These are phyloP conservation scores for Alternaria arbusti DNA, from an alignment of 2,329 filamentous ascomycete genomes.

Conservation along the genomic window DNA sequence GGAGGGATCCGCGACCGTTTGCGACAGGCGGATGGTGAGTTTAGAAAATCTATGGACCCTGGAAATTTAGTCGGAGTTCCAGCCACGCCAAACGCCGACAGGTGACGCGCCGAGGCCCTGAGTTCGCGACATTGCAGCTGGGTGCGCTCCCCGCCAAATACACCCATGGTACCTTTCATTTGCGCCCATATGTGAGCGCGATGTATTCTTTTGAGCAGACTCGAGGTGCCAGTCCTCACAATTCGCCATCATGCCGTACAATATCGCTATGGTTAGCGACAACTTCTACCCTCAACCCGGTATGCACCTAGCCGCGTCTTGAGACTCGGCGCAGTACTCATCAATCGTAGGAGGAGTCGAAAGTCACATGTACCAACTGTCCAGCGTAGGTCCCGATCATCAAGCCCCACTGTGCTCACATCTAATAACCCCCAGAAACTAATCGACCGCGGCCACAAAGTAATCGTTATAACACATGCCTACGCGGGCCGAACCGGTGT, in stretches of 20 bases:
- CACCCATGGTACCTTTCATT: neutral
- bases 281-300: slow-evolving; percentile 98
- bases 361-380: slow-evolving; percentile 97
- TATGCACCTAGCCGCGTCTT: slow-evolving; percentile 31
- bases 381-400: slow-evolving; percentile 61
- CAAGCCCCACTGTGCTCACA: neutral
- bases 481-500: slow-evolving; percentile 91
- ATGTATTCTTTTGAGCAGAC: slow-evolving; percentile 24
- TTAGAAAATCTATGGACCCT: slow-evolving; percentile 24
- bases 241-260: slow-evolving; percentile 65
- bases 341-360: slow-evolving; percentile 75
- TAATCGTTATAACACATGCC: slow-evolving; percentile 95
- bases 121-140: neutral
- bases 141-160: neutral
- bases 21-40: slow-evolving; percentile 2
- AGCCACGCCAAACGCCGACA: slow-evolving; percentile 28
- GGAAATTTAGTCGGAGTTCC: slow-evolving; percentile 37
- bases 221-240: slow-evolving; percentile 30
- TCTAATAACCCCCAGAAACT: slow-evolving; percentile 68
- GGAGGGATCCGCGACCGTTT: neutral
- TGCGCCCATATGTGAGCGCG: slow-evolving; percentile 16
- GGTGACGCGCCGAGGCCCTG: slow-evolving; percentile 24
- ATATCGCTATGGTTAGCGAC: slow-evolving; percentile 93
- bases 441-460: slow-evolving; percentile 96
- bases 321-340: slow-evolving; percentile 19